These are phyloP conservation scores for Poronia punctata DNA, from an alignment of 495 filamentous ascomycete species.

Conservation along the genomic window DNA sequence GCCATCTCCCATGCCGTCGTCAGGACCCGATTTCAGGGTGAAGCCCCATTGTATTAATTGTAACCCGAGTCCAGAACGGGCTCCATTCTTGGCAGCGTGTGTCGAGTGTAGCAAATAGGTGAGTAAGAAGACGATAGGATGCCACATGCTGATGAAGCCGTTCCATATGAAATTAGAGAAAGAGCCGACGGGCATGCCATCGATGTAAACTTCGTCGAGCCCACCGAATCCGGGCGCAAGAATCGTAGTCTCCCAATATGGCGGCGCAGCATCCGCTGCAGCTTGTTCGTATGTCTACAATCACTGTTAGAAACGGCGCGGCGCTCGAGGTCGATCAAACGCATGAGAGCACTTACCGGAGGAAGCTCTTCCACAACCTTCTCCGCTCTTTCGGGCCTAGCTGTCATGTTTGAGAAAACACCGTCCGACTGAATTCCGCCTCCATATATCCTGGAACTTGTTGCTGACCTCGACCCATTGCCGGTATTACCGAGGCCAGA, in stretches of 20 bases:
- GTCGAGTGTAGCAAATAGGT: slow-evolving; percentile 97
- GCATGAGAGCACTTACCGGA: slow-evolving; percentile 57
- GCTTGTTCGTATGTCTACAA: slow-evolving; percentile 93
- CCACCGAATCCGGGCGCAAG: slow-evolving; percentile 78
- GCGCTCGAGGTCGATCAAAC: background rate
- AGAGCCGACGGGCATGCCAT: slow-evolving; percentile 92
- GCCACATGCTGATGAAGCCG: slow-evolving; percentile 96
- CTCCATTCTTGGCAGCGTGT: slow-evolving; percentile 96
- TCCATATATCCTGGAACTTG: slow-evolving; percentile 47
- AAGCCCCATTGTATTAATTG: slow-evolving; percentile 97
- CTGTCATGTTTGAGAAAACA: slow-evolving; percentile 90
- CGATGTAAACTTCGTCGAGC: slow-evolving; percentile 88
- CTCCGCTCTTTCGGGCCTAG: slow-evolving; percentile 81
- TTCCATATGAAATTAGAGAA: slow-evolving; percentile 98
- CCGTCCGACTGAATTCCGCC: slow-evolving; percentile 72
- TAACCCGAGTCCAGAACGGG: slow-evolving; percentile 86
- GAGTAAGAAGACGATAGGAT: slow-evolving; percentile 90
- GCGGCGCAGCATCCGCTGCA: slow-evolving; percentile 89
- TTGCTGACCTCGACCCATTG: slow-evolving; percentile 24
- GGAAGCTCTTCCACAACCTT: slow-evolving; percentile 80
- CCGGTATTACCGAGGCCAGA: slow-evolving; percentile 17
- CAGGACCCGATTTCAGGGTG: slow-evolving; percentile 62
- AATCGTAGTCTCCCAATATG: slow-evolving; percentile 99
- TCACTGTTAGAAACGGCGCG: slow-evolving; percentile 23
- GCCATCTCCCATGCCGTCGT: slow-evolving; percentile 43